A percentile compares a stretch with the other conserved stretches of the same genome.
Conservation (phyloP, 163 green algal genomes). For the Coccomyxa subellipsoidea region DNA sequence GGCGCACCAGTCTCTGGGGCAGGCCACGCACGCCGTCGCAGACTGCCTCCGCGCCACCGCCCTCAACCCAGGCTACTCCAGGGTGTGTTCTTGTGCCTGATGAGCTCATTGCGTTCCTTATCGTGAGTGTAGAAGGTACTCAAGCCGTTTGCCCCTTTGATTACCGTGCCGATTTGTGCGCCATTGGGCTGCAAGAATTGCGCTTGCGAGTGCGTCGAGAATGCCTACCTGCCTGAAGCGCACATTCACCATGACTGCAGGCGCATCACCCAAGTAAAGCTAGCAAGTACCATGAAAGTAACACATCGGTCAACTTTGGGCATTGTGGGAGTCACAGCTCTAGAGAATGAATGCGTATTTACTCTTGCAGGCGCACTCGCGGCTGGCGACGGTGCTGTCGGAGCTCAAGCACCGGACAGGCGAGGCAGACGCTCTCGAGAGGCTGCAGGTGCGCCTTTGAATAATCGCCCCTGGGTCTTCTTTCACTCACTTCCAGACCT, state of each 20-base stretch:
- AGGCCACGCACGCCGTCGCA: constrained; percentile 55
- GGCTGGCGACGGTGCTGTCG: constrained; percentile 41
- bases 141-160: background rate
- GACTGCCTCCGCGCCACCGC: constrained; percentile 55
- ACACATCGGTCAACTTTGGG: too few species aligned
- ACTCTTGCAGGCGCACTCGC: constrained; percentile 31
- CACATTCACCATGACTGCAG: too few species aligned
- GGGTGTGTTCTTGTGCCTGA: background rate
- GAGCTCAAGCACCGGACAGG: constrained; percentile 31
- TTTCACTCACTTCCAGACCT: too few species aligned
- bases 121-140: background rate
- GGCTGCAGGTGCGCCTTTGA: too few species aligned
- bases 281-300: too few species aligned
- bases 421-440: constrained; percentile 28
- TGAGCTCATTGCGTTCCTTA: background rate
- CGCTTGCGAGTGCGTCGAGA: too few species aligned
- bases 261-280: too few species aligned
- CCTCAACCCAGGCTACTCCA: constrained; percentile 48
- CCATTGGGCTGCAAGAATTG: too few species aligned
- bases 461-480: too few species aligned
- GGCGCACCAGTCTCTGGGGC: constrained; percentile 40
- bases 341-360: background rate
- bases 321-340: too few species aligned
- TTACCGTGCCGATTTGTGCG: too few species aligned
- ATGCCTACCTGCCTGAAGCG: too few species aligned